Evolutionary conservation across 140 eudicot species (phyloP).

Genomic region (Stevia rebaudiana): DNA sequence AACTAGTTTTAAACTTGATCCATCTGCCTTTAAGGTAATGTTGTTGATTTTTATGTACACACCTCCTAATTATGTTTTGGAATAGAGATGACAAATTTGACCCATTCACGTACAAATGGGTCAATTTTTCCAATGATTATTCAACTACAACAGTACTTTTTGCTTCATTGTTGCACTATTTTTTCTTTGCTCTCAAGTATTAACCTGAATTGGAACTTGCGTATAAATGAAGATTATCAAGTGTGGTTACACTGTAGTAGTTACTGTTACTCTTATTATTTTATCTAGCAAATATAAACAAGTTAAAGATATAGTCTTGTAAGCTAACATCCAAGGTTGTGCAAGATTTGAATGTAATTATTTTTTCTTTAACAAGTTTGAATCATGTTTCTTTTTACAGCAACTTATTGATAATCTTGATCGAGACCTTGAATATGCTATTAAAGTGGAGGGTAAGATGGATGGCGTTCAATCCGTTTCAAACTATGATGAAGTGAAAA

Average conservation of each 20-base stretch:
- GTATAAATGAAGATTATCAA: background rate
- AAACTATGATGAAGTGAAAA: slow-evolving; percentile 89
- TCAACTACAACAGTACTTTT: background rate
- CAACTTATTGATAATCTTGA: slow-evolving; percentile 88
- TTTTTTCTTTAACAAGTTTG: background rate
- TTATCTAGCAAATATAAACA: background rate
- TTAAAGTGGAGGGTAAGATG: slow-evolving; percentile 97
- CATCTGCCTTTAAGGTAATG: slow-evolving; percentile 77
- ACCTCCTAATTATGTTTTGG: background rate
- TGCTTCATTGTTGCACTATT: slow-evolving; percentile 1
- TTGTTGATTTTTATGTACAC: background rate
- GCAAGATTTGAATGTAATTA: slow-evolving; percentile 11
- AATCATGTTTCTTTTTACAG: slow-evolving; percentile 37
- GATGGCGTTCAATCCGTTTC: slow-evolving; percentile 55
- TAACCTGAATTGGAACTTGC: slow-evolving; percentile 5
- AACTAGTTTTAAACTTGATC: slow-evolving; percentile 87
- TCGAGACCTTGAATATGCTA: slow-evolving; percentile 95
- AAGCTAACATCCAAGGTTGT: background rate
- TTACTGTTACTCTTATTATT: background rate
- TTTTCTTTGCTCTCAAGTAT: background rate
- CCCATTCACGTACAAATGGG: background rate
- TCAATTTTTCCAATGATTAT: background rate
- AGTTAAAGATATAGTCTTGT: background rate
- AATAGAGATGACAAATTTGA: background rate
- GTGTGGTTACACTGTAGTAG: background rate